Evolutionary conservation across 495 filamentous ascomycete genomes (phyloP), one percentile per base, ranked within the genome.

Genomic region (Penicillium desertorum): DNA sequence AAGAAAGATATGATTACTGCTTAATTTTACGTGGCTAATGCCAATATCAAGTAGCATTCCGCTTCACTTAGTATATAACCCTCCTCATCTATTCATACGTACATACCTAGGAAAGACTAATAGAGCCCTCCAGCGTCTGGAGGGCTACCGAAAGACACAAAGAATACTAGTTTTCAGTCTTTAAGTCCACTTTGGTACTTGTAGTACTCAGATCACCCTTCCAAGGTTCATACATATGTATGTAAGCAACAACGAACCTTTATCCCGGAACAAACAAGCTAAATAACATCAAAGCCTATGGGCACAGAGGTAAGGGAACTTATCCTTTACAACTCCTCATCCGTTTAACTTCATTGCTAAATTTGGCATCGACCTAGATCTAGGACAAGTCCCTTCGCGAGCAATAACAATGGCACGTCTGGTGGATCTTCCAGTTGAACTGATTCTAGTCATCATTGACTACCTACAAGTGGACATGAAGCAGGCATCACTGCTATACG

Each of bases 401-500:
- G 48, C 19, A n/a, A 51, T 12, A 51, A 39, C 2, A 25, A 51
- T 39, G 48, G 32, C 48, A 39, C 11, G 11, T n/a, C 48, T 51
- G 29, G 22, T 51, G 32, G 48, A 51, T 23, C 48, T 51, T 51
- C 48, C 48, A 7, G 5, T 9, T n/a, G 48, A 51, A n/a, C 1
- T 51, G 5, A 51, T 51, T 51, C 48, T 51, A 39, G 19, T 1
- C 10, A 51, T 51, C 17, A 3, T 23, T n/a, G 32, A 51, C 19
- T 51, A 51, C 32, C 48, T 51, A 51, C 48, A 51, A 51, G 39
- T n/a, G 9, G 32, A 32, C 32, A 39, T 19, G 4, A 51, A 39
- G 32, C 32, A 51, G 9, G 5, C 5, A 12, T 4, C 34, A 23
- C 9, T 51, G 32, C 19, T n/a, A 39, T 51, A 17, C 48, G 14